These are phyloP conservation scores for Hanseniaspora pseudoguilliermondii DNA, from an alignment of 805 yeast species.

Conservation along the genomic window DNA sequence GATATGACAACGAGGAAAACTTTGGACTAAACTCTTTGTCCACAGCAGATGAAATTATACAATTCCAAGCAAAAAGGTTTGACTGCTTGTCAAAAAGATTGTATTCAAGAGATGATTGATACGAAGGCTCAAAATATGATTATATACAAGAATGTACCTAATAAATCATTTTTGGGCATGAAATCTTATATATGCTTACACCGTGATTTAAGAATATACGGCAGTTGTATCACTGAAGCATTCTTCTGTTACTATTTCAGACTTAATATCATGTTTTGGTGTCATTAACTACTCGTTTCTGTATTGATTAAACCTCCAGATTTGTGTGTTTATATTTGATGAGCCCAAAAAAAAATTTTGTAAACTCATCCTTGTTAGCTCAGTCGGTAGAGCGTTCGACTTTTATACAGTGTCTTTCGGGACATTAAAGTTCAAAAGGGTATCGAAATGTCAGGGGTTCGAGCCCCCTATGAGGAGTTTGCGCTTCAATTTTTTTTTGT, in stretches of 20 bases:
- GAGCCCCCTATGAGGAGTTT: no score
- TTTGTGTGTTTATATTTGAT: background rate
- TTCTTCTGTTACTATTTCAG: no score
- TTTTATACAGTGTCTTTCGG: constrained; percentile 28
- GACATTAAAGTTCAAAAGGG: no score
- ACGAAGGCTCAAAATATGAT: background rate
- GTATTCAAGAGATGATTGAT: constrained; percentile 13
- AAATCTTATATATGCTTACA: no score
- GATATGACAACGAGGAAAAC: constrained; percentile 12
- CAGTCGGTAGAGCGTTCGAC: constrained; percentile 65
- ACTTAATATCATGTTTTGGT: background rate
- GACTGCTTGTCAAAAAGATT: constrained; percentile 20
- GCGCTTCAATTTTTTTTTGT: no score
- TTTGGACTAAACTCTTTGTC: constrained; percentile 9
- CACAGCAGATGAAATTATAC: constrained; percentile 20
- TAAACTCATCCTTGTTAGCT: constrained; percentile 40
- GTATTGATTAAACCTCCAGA: background rate
- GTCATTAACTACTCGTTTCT: background rate
- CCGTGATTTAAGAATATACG: no score
- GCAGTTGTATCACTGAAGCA: no score
- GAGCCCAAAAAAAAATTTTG: background rate
- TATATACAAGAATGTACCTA: background rate
- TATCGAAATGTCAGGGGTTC: no score
- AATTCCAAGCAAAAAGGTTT: constrained; percentile 20
- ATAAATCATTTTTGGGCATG: no score